Percentiles rank a stretch among this genome's conserved stretches.
Conservation (phyloP, 345 rosid species). For the Angophora floribunda region DNA sequence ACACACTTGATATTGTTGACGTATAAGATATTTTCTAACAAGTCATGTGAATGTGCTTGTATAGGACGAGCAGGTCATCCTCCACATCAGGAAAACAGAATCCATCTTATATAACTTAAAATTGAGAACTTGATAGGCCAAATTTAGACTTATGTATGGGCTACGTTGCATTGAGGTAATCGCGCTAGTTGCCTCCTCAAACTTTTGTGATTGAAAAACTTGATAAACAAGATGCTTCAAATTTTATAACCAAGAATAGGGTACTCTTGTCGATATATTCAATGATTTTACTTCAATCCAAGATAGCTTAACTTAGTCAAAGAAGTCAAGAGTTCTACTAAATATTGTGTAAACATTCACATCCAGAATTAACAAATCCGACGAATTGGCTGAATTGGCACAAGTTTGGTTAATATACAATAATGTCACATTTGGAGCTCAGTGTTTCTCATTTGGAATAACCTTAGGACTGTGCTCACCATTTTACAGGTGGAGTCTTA, state of each 20-base stretch:
- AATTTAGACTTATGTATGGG: neutral
- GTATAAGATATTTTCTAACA: no score
- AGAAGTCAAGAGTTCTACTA: neutral
- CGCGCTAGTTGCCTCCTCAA: neutral
- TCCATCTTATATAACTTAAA: neutral
- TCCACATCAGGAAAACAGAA: neutral
- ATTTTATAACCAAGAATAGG: neutral
- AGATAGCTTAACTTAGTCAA: neutral
- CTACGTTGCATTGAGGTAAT: neutral
- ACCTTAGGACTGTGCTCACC: neutral
- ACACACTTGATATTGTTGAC: neutral
- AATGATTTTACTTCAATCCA: neutral
- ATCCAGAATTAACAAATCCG: neutral
- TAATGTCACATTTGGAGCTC: accelerated
- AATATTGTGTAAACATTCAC: neutral
- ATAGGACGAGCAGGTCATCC: neutral
- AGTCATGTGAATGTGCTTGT: neutral
- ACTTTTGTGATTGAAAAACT: neutral
- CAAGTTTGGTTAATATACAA: neutral
- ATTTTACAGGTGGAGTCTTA: neutral
- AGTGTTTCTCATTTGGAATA: neutral
- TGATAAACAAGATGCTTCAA: neutral
- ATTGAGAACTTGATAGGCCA: neutral
- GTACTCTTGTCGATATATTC: neutral
- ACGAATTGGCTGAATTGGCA: accelerated